Evolutionary conservation across 2,329 filamentous ascomycete species (phyloP), one percentile per base, ranked within the genome.

Genomic region (Xylariaceae sp.): DNA sequence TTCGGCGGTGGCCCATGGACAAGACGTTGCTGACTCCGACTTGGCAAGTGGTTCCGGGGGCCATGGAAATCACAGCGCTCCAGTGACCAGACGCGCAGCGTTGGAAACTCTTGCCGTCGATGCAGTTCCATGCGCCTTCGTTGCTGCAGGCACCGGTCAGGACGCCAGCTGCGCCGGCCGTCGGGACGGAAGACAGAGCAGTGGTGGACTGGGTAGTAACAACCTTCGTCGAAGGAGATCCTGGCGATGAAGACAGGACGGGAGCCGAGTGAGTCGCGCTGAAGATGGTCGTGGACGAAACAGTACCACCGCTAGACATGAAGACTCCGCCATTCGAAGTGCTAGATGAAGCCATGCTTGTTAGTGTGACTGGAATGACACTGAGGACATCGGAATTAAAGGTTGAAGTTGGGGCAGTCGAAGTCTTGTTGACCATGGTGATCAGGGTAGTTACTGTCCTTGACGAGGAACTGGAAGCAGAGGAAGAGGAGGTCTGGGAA

Each of bases 71-170:
- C 45, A 75, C 62, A 4, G 65, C 67, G 15, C 80, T 78, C 84
- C 84, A 87, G 56, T 71, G 65, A 4, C 84, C 84, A 11, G 77
- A 80, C n/a, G 82, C 83, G 65, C 84, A 87, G 58, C 83, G 82
- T 73, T 87, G 84, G 77, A 84, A 87, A 53, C 78, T 75, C 23
- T 71, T 73, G 53, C 82, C 83, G 15, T 73, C 75, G 30, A 84
- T 73, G 68, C 85, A 87, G 72, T 83, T 81, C 82, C 82, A 87
- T 13, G 71, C 65, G 17, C 85, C 85, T 66, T 87, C 83, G 3
- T 73, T 59, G 39, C 68, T 72, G 73, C 85, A 87, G 57, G 66
- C 67, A 47, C 74, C 72, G 30, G 64, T 61, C 51, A 68, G 61
- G 2, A 57, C 30, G 37, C 67, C 67, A n/a, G 61, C 44, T 13